Evolutionary conservation across 1,139 yeast genomes (phyloP).

Genomic region (Suhomyces wounanorum): DNA sequence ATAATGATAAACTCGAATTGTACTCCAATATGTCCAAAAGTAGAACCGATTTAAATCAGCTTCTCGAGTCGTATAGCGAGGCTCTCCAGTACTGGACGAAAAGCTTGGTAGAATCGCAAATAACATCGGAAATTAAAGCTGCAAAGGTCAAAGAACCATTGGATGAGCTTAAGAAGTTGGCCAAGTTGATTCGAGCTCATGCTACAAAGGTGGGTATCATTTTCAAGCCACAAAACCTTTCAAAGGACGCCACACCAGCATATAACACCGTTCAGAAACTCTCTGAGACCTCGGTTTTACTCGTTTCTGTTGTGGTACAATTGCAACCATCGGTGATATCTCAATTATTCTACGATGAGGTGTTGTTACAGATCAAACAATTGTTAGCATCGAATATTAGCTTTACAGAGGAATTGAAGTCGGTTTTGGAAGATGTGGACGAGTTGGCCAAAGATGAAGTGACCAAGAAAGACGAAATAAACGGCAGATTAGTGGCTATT

Average conservation of each 20-base stretch:
- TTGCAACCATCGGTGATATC: constrained; percentile 41
- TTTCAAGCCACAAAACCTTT: constrained; percentile 59
- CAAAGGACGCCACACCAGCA: constrained; percentile 48
- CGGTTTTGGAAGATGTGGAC: constrained; percentile 25
- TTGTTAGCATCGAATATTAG: constrained; percentile 28
- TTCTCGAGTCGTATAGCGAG: constrained; percentile 37
- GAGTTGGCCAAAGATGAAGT: constrained; percentile 15
- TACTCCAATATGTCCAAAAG: constrained; percentile 13
- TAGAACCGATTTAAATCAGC: constrained; percentile 25
- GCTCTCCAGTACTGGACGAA: constrained; percentile 37
- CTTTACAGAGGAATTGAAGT: constrained; percentile 31
- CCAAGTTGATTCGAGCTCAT: constrained; percentile 69
- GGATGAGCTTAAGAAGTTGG: constrained; percentile 58
- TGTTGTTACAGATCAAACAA: constrained; percentile 31
- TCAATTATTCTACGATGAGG: constrained; percentile 39
- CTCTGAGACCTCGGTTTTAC: constrained; percentile 45
- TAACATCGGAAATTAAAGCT: constrained; percentile 24
- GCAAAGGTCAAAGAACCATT: constrained; percentile 48
- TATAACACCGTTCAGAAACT: constrained; percentile 53
- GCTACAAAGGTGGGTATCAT: constrained; percentile 78
- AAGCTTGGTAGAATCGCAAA: constrained; percentile 17
- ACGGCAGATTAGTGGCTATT: constrained; percentile 52
- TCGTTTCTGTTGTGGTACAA: constrained; percentile 44
- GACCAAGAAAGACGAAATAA: constrained; percentile 26
- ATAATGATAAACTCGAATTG: not conserved